A percentile compares a stretch with the other conserved stretches of the same genome.
Evolutionary conservation across 176 grass and related monocot species (phyloP).

Genomic region (Oryza glaberrima): DNA sequence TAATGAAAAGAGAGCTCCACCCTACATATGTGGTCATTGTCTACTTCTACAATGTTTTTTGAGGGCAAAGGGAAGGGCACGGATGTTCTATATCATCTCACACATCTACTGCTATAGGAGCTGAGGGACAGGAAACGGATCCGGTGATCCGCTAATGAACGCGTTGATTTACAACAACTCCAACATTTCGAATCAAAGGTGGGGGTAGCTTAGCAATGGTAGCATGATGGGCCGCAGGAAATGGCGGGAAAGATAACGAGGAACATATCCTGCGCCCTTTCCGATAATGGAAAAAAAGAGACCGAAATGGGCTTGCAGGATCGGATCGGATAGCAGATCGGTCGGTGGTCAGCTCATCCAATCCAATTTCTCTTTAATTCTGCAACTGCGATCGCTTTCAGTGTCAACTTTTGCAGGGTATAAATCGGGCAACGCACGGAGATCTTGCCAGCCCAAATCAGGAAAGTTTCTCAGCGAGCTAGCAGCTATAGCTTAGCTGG

Average conservation of each 20-base stretch:
- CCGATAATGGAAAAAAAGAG: constrained; percentile 11
- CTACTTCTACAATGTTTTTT: too few relatives aligned
- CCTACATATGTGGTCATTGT: too few relatives aligned
- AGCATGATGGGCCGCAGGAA: neutral
- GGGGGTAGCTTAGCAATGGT: neutral
- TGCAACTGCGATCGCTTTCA: neutral
- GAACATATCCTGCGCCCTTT: neutral
- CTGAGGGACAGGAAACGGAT: too few relatives aligned
- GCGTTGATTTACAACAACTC: neutral
- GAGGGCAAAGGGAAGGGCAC: too few relatives aligned
- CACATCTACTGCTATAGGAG: too few relatives aligned
- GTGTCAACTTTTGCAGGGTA: neutral
- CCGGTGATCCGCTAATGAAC: too few relatives aligned
- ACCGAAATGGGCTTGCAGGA: neutral
- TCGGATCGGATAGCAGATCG: neutral
- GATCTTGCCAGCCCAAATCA: neutral
- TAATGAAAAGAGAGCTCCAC: too few relatives aligned
- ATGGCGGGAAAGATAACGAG: neutral
- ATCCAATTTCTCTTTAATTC: neutral
- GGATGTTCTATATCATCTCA: too few relatives aligned
- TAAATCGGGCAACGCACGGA: neutral
- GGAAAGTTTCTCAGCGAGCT: neutral
- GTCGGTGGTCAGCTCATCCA: neutral
- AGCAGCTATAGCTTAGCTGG: neutral
- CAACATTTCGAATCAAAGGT: neutral